phyloP scores from a whole-genome alignment of 2,329 filamentous ascomycete species.

The Apiospora sp. region DNA sequence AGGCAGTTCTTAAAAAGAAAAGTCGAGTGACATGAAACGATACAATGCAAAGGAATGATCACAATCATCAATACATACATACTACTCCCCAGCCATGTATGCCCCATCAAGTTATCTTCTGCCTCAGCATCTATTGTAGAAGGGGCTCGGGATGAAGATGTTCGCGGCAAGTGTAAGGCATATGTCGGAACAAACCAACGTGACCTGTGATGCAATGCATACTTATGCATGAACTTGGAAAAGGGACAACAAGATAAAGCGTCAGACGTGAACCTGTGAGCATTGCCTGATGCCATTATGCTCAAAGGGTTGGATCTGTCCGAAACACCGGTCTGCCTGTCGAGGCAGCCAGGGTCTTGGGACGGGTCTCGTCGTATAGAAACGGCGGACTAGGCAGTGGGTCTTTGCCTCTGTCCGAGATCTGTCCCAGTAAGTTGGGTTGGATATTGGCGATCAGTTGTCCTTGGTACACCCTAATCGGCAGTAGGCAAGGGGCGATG shows the following conservation, averaged over 20 bases:
- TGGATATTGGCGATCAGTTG: neutral
- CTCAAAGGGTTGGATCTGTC: conserved; percentile 2
- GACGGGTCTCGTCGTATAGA: conserved; percentile 4
- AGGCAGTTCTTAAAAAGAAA: conserved; percentile 8
- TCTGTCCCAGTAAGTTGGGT: conserved; percentile 11
- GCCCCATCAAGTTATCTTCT: neutral
- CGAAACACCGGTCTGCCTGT: neutral
- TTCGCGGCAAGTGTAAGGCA: neutral
- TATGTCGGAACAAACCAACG: neutral
- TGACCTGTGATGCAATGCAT: neutral
- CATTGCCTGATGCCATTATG: neutral
- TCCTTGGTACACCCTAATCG: neutral
- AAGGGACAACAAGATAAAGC: neutral
- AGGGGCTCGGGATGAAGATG: neutral
- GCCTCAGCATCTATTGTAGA: neutral
- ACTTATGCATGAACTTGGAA: neutral
- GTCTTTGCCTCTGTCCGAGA: neutral
- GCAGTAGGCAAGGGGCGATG: neutral
- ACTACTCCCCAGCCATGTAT: neutral
- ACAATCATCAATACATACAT: neutral
- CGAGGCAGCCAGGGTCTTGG: neutral
- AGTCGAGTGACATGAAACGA: conserved; percentile 24
- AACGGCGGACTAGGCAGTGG: neutral
- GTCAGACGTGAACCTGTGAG: conserved; percentile 4
- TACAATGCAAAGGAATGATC: conserved; percentile 21